A percentile compares a stretch with the other conserved stretches of the same genome.
These are phyloP conservation scores for Mucor mucedo DNA, from an alignment of 371 early-diverging fungal genomes.

Conservation along the genomic window DNA sequence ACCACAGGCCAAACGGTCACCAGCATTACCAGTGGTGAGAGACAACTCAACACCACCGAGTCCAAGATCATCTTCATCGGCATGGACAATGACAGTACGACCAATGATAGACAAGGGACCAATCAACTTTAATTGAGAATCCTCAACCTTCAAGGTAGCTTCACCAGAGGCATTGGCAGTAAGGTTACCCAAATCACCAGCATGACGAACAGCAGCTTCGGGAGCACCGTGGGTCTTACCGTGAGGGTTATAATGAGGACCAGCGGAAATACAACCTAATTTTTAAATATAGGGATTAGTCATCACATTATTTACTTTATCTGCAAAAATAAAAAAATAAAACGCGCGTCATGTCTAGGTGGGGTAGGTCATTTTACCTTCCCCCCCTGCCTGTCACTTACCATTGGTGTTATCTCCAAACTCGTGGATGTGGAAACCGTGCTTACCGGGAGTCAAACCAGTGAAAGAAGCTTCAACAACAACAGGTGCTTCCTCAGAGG, in stretches of 20 bases:
- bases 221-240: conserved; percentile 86
- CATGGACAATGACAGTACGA: conserved; percentile 82
- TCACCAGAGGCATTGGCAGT: conserved; percentile 62
- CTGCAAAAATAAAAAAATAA: not conserved
- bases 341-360: conserved; percentile 3
- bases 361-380: not conserved
- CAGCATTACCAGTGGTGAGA: conserved; percentile 81
- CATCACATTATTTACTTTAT: not conserved
- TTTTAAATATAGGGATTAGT: not conserved
- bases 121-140: conserved; percentile 74
- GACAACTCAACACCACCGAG: conserved; percentile 79
- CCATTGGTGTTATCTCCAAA: conserved; percentile 87
- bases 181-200: conserved; percentile 91
- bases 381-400: conserved; percentile 18
- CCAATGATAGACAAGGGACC: conserved; percentile 81
- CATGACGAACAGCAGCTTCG: conserved; percentile 74
- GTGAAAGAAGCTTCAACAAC: conserved; percentile 67
- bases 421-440: conserved; percentile 93
- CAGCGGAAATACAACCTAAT: conserved; percentile 78
- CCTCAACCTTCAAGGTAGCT: conserved; percentile 64
- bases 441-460: conserved; percentile 79
- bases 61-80: conserved; percentile 64
- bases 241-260: conserved; percentile 87
- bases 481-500: conserved; percentile 63
- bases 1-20: conserved; percentile 89